Conservation (phyloP, 192 early-diverging fungal species). For the Phycomyces nitens region DNA sequence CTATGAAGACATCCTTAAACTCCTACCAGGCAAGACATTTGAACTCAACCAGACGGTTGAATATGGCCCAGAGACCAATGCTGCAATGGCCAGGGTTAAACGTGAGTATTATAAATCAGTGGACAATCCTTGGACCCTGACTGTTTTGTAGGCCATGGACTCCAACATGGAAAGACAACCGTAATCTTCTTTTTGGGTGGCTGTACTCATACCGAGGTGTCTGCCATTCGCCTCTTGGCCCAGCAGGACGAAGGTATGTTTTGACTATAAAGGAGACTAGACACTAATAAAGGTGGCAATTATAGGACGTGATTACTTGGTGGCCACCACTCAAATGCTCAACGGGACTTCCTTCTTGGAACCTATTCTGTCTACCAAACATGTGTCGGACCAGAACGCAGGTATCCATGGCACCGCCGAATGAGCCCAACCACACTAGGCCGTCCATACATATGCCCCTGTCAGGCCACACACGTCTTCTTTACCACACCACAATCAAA, state of each 20-base stretch:
- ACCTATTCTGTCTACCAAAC: conserved; percentile 16
- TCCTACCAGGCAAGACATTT: conserved; percentile 77
- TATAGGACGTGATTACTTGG: conserved; percentile 70
- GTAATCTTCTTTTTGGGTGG: conserved; percentile 94
- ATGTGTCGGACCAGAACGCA: neutral
- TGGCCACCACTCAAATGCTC: conserved; percentile 85
- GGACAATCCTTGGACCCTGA: too few species aligned
- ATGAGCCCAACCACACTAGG: too few species aligned
- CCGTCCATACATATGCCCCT: too few species aligned
- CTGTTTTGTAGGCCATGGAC: conserved; percentile 11
- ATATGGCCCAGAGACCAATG: conserved; percentile 39
- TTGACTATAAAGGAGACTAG: too few species aligned
- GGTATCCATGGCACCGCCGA: too few species aligned
- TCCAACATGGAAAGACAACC: conserved; percentile 45
- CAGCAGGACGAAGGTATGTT: conserved; percentile 70
- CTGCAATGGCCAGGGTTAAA: conserved; percentile 26
- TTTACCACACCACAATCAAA: too few species aligned
- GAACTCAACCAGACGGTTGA: conserved; percentile 70
- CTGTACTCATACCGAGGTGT: conserved; percentile 90
- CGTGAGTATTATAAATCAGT: conserved; percentile 18
- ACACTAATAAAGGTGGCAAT: neutral
- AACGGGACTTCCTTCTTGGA: conserved; percentile 83
- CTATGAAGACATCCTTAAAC: conserved; percentile 78
- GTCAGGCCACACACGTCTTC: too few species aligned
- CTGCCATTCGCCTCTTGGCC: conserved; percentile 85